Evolutionary conservation across 148 eudicot genomes (phyloP).

Genomic region (Amaranthus palmeri): DNA sequence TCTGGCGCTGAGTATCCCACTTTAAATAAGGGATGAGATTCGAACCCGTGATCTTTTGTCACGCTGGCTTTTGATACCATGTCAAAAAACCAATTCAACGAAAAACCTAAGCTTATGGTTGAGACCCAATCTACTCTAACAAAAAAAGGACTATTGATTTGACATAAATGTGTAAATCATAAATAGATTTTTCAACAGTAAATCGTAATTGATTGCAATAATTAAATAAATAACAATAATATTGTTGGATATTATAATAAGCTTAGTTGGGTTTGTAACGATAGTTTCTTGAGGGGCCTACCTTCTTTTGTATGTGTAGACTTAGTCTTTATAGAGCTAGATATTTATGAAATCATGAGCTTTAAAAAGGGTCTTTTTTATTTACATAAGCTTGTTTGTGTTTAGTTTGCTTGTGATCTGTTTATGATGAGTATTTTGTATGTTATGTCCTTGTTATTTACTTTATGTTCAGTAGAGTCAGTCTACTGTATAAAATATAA

Average conservation of each 20-base stretch:
- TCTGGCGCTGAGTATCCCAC: no score
- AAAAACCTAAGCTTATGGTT: no score
- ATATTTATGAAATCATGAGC: neutral
- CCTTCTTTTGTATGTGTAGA: neutral
- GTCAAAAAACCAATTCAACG: no score
- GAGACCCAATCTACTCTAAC: no score
- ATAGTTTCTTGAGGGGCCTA: neutral
- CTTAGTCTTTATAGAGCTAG: neutral
- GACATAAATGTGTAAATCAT: no score
- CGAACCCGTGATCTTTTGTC: no score
- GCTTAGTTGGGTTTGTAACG: neutral
- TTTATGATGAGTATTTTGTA: constrained; percentile 11
- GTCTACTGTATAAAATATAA: constrained; percentile 42
- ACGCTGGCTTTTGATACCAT: no score
- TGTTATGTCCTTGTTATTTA: constrained; percentile 23
- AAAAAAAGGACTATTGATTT: neutral
- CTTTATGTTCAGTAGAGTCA: constrained; percentile 23
- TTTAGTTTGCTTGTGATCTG: neutral
- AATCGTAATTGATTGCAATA: neutral
- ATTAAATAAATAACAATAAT: neutral
- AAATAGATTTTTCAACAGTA: no score
- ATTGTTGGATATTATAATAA: neutral
- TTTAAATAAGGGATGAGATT: no score
- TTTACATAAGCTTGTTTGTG: no score
- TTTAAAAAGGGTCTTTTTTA: no score